Evolutionary conservation across 495 filamentous ascomycete species (phyloP).

Genomic region (Paragyromitra xinjiangensis): DNA sequence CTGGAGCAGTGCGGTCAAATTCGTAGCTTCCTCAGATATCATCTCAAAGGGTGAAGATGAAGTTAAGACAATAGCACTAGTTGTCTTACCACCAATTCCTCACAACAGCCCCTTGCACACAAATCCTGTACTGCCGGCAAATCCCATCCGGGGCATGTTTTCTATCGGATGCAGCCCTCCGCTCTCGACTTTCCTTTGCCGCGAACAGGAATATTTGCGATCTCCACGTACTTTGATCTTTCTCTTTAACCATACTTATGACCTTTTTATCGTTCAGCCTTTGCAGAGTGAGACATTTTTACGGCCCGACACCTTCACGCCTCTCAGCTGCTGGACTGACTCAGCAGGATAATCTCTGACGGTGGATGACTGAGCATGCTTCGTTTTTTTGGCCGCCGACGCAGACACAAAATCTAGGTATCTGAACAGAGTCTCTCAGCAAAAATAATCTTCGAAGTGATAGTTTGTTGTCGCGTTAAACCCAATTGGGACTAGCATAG

Average conservation of each 20-base stretch:
- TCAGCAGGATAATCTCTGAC: background rate
- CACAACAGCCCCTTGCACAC: background rate
- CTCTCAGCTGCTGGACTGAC: background rate
- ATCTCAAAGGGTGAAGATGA: background rate
- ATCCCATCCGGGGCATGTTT: background rate
- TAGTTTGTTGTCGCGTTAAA: background rate
- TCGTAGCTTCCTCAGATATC: background rate
- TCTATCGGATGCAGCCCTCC: background rate
- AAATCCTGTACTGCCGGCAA: background rate
- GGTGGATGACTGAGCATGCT: background rate
- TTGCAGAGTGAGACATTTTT: background rate
- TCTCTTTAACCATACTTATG: background rate
- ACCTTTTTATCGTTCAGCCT: background rate
- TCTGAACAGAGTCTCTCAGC: background rate
- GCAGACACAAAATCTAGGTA: background rate
- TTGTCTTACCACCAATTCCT: background rate
- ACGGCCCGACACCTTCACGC: background rate
- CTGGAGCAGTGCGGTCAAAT: background rate
- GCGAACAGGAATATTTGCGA: background rate
- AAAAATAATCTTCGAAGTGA: background rate
- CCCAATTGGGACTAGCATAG: background rate
- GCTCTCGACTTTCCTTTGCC: background rate
- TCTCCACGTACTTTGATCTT: background rate
- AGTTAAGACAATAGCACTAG: background rate
- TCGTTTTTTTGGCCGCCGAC: background rate